Base-by-base conservation (phyloP, 805 yeast species). In the Candida germanica region DNA sequence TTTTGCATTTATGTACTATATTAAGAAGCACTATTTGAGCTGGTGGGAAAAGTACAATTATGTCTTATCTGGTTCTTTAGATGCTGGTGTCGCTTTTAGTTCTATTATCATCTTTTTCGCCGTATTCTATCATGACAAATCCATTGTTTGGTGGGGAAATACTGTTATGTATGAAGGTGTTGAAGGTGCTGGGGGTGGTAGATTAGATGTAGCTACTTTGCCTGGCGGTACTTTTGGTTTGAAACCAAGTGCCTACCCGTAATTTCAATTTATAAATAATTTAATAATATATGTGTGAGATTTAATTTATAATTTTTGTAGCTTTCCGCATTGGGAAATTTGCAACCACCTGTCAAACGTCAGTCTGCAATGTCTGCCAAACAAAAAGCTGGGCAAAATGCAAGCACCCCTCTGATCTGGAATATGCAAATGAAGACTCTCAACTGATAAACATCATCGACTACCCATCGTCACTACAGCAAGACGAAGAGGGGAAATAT, bases 31-130 rank as follows among this genome's bases (percentile, higher is more conserved):
- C n/a, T 59, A 53, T 39, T 28, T 43, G 14, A 41, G 58, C 6
- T 62, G 63, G 59, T 62, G 66, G 65, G 51, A 51, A 31, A 63
- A 61, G 49, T 61, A 63, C 43, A 63, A 57, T 43, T 63, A 53
- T 44, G 48, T 60, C 20, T 50, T 59, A 25, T 42, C 59, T 1
- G 60, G 58, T 18, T 61, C 53, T 12, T 46, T 61, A 49, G 40
- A 43, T 26, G 58, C 64, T 2, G 69, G 67, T 31, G 51, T 61
- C 26, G 69, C 66, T 11, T 60, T 61, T 34, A 43, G 58, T 44
- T 43, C 56, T 11, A 48, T 63, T 36, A 61, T 63, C 36, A 58
- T 63, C 20, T 63, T 61, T 51, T 63, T 63, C 42, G 61, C 67
- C 2, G 66, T 61, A 4, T 58, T 57, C 36, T 63, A 59, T 36